Percentiles rank a stretch among this genome's conserved stretches.
These are phyloP conservation scores for Cercospora brassicicola DNA, from an alignment of 2,329 filamentous ascomycete genomes.

Conservation along the genomic window DNA sequence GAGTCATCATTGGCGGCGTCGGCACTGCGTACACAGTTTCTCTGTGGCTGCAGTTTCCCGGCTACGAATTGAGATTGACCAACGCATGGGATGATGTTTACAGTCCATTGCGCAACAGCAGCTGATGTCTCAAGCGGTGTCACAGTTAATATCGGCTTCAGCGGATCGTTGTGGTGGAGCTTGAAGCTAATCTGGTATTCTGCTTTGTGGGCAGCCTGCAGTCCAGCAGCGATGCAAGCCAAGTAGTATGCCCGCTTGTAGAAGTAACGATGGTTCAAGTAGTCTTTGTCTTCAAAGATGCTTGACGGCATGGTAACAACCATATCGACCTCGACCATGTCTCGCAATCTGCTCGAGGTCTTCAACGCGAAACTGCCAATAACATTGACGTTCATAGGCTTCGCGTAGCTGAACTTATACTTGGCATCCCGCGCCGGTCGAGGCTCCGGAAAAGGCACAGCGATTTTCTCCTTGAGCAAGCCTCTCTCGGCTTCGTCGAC, in stretches of 20 bases:
- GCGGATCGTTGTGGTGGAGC: slow-evolving; percentile 35
- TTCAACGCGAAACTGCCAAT: slow-evolving; percentile 82
- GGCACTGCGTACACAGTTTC: slow-evolving; percentile 64
- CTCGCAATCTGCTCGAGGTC: slow-evolving; percentile 64
- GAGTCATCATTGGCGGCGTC: slow-evolving; percentile 45
- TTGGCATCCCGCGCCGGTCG: slow-evolving; percentile 71
- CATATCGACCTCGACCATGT: slow-evolving; percentile 68
- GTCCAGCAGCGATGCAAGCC: slow-evolving; percentile 71
- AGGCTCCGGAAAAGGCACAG: slow-evolving; percentile 83
- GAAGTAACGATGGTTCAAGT: slow-evolving; percentile 87
- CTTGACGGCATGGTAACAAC: slow-evolving; percentile 77
- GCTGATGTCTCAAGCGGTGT: slow-evolving; percentile 30
- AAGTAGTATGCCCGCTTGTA: slow-evolving; percentile 92
- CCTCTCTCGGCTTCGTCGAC: slow-evolving; percentile 68
- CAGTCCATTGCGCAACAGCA: slow-evolving; percentile 52
- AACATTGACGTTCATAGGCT: slow-evolving; percentile 77
- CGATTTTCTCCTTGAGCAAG: slow-evolving; percentile 65
- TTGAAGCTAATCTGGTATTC: slow-evolving; percentile 45
- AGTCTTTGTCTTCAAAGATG: slow-evolving; percentile 92
- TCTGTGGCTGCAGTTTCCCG: slow-evolving; percentile 68
- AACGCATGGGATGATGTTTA: slow-evolving; percentile 76
- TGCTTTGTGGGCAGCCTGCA: slow-evolving; percentile 66
- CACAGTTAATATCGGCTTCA: slow-evolving; percentile 68
- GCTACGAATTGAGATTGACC: slow-evolving; percentile 68
- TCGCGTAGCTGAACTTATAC: slow-evolving; percentile 77